Evolutionary conservation across 2,329 filamentous ascomycete species (phyloP).

Genomic region (Colletotrichum lupini): DNA sequence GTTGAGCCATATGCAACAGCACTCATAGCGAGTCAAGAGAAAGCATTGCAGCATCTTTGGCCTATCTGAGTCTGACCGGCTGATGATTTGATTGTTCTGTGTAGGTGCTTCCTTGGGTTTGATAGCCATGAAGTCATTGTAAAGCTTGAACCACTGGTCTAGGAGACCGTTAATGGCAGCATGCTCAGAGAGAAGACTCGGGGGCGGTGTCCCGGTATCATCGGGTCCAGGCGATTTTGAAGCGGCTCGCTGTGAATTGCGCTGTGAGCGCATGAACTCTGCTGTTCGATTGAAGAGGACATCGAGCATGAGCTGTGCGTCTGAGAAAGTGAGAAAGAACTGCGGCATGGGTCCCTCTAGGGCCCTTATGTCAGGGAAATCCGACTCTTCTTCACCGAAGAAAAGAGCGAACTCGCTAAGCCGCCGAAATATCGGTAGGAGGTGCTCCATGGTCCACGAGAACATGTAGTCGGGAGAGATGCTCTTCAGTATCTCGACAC

Average conservation of each 20-base stretch:
- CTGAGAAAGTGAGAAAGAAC: background rate
- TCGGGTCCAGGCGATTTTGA: no score
- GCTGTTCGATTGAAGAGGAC: background rate
- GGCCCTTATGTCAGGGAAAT: background rate
- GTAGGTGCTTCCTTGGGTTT: background rate
- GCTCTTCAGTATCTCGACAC: background rate
- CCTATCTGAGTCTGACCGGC: background rate
- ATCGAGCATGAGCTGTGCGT: background rate
- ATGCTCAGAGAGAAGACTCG: background rate
- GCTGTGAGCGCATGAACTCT: background rate
- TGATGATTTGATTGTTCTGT: background rate
- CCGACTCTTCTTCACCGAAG: background rate
- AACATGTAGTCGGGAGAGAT: background rate
- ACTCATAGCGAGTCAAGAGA: background rate
- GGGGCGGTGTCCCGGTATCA: background rate
- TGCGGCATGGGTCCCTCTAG: background rate
- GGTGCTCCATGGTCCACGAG: background rate
- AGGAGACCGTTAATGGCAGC: background rate
- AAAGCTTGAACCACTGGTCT: background rate
- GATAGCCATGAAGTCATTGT: background rate
- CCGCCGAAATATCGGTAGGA: slow-evolving; percentile 2
- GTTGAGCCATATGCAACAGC: background rate
- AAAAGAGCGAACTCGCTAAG: slow-evolving; percentile 1
- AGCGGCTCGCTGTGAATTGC: background rate
- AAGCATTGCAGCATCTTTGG: background rate